Evolutionary conservation across 1,139 yeast genomes (phyloP).

Genomic region (Blastobotrys illinoisensis): DNA sequence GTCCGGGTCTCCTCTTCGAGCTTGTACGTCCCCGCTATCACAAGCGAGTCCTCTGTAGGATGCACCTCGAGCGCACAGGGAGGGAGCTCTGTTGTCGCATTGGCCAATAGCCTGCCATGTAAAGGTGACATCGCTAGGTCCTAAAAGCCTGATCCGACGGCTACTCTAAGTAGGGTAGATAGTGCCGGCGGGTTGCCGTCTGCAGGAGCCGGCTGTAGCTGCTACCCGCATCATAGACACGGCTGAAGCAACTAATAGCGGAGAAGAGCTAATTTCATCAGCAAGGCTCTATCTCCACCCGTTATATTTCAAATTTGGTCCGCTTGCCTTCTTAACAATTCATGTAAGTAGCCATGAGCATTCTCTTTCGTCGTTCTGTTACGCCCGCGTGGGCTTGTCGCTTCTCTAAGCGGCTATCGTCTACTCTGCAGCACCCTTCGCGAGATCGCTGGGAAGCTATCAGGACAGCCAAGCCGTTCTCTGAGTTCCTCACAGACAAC

Average conservation of each 20-base stretch:
- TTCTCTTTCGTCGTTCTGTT: neutral
- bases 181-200: neutral
- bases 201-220: neutral
- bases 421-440: neutral
- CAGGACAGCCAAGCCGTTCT: conserved; percentile 31
- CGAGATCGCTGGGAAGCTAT: conserved; percentile 20
- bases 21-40: conserved; percentile 75
- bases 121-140: neutral
- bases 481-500: conserved; percentile 41
- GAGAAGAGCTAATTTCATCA: neutral
- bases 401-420: neutral
- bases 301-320: neutral
- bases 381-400: neutral
- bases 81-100: conserved; percentile 48
- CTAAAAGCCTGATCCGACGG: neutral
- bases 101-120: conserved; percentile 13
- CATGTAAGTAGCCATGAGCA: neutral
- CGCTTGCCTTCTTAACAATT: neutral
- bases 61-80: conserved; percentile 74
- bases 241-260: neutral
- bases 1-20: conserved; percentile 52
- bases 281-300: neutral
- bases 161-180: neutral
- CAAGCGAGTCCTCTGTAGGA: conserved; percentile 43
- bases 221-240: neutral